Percentiles rank a stretch among this genome's conserved stretches.
Conservation (phyloP, 2,329 filamentous ascomycete species). For the Nigrospora osmanthi region DNA sequence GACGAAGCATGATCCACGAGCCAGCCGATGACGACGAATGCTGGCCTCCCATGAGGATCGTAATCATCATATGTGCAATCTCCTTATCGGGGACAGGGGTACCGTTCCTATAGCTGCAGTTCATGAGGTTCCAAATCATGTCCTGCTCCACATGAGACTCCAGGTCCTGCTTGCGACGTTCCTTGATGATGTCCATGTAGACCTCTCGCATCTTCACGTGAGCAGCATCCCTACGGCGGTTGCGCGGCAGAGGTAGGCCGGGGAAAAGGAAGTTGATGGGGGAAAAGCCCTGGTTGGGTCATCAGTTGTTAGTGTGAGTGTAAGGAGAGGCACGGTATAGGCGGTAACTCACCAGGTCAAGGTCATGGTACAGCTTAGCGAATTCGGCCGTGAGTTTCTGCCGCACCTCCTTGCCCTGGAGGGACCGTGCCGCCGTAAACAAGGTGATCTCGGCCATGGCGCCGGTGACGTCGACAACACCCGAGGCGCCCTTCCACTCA, state of each 20-base stretch:
- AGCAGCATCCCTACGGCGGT: slow-evolving; percentile 63
- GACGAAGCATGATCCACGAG: slow-evolving; percentile 67
- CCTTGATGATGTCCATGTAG: slow-evolving; percentile 64
- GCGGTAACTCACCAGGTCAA: too few relatives aligned
- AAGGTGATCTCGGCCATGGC: slow-evolving; percentile 72
- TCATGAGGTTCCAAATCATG: slow-evolving; percentile 78
- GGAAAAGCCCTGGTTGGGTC: too few relatives aligned
- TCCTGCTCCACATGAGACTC: too few relatives aligned
- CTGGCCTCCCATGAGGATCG: slow-evolving; percentile 76
- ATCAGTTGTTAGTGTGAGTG: too few relatives aligned
- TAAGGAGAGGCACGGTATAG: too few relatives aligned
- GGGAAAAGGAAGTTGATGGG: slow-evolving; percentile 79
- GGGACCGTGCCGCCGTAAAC: slow-evolving; percentile 69
- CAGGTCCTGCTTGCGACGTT: too few relatives aligned
- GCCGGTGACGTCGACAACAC: slow-evolving; percentile 55
- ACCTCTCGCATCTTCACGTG: slow-evolving; percentile 66
- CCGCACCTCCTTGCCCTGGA: slow-evolving; percentile 72
- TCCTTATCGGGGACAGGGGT: slow-evolving; percentile 62
- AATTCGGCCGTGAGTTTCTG: slow-evolving; percentile 63
- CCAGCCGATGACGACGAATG: slow-evolving; percentile 74
- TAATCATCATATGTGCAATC: slow-evolving; percentile 81
- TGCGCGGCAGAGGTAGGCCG: slow-evolving; percentile 71
- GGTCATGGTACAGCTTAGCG: slow-evolving; percentile 69
- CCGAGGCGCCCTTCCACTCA: slow-evolving; percentile 51
- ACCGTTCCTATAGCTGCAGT: slow-evolving; percentile 68